Evolutionary conservation across 257 asterid genomes (phyloP).

Genomic region (Solanum virginianum): DNA sequence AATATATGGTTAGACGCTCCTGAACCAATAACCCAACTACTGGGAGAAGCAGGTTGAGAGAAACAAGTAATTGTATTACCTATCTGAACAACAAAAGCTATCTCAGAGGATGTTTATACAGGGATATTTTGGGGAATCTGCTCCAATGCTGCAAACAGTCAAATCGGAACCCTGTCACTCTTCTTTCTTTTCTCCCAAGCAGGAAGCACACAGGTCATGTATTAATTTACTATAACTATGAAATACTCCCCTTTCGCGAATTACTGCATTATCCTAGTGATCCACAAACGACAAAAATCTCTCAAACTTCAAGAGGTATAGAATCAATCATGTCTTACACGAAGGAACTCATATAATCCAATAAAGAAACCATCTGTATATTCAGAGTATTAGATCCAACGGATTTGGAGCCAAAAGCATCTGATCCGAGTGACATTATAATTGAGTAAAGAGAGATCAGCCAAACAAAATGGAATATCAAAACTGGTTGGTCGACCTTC

Average conservation of each 20-base stretch:
- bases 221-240: too few relatives aligned
- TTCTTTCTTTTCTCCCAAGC: too few relatives aligned
- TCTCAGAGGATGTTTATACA: background rate
- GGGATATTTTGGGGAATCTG: too few relatives aligned
- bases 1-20: background rate
- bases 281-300: too few relatives aligned
- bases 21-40: background rate
- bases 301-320: too few relatives aligned
- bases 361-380: background rate
- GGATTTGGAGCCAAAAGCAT: background rate
- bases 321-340: background rate
- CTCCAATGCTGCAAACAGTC: too few relatives aligned
- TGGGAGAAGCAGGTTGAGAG: background rate
- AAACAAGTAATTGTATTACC: background rate
- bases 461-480: background rate
- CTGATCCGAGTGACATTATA: background rate
- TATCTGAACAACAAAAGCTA: background rate
- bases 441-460: background rate
- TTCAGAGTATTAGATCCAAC: background rate
- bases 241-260: too few relatives aligned
- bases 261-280: too few relatives aligned
- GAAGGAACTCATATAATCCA: background rate
- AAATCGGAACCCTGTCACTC: too few relatives aligned
- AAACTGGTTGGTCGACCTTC: background rate
- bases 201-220: too few relatives aligned